A percentile compares a stretch with the other conserved stretches of the same genome.
Conservation (phyloP, 148 eudicot genomes). For the Salicornia ramosissima region DNA sequence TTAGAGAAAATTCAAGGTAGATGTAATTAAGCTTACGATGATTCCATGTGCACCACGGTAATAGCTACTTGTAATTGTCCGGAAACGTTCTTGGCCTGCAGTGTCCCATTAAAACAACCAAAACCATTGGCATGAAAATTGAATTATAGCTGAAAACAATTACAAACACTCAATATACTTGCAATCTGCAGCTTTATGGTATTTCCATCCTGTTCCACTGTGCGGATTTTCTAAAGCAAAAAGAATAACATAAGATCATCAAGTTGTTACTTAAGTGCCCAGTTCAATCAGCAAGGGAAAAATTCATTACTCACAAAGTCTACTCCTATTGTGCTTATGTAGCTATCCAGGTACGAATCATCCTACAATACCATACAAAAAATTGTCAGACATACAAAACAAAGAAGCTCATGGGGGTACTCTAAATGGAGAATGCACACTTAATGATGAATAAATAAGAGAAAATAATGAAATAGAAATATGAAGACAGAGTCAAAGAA, state of each 20-base stretch:
- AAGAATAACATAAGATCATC: not conserved
- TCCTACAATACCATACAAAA: constrained; percentile 30
- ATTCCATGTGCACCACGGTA: constrained; percentile 49
- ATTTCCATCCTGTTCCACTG: constrained; percentile 50
- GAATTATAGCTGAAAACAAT: not conserved
- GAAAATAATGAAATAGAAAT: not conserved
- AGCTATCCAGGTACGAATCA: constrained; percentile 52
- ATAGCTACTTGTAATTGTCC: constrained; percentile 45
- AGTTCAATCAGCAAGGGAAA: not conserved
- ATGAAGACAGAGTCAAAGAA: not conserved
- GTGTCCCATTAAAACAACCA: constrained; percentile 37
- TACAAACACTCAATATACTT: constrained; percentile 12
- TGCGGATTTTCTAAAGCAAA: constrained; percentile 43
- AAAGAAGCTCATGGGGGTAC: not conserved
- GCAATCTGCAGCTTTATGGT: constrained; percentile 45
- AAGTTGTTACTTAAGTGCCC: not conserved
- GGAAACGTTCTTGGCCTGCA: constrained; percentile 46
- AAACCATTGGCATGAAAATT: not conserved
- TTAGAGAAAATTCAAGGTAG: not conserved
- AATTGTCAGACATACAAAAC: not conserved
- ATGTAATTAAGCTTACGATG: constrained; percentile 21
- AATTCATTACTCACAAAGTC: constrained; percentile 45
- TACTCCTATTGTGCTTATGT: constrained; percentile 59
- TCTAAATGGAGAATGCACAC: not conserved
- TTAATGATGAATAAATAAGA: not conserved